Conservation (phyloP, 305 asterid genomes). For the Rubia peregrina region DNA sequence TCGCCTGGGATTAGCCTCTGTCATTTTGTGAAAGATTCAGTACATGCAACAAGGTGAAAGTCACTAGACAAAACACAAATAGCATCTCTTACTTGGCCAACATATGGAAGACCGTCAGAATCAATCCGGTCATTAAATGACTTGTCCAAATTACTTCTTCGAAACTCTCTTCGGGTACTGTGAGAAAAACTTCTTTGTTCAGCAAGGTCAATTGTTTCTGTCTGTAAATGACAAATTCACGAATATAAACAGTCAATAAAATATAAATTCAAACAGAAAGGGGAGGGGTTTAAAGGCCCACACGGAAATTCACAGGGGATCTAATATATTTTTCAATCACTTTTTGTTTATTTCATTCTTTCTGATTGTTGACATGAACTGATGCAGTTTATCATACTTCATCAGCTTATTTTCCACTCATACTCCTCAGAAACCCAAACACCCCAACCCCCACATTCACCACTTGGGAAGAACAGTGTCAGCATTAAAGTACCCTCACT, state of each 20-base stretch:
- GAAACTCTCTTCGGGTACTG: conserved; percentile 46
- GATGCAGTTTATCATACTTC: not conserved
- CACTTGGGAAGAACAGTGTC: not conserved
- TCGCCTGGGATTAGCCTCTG: conserved; percentile 69
- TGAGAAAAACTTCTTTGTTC: conserved; percentile 45
- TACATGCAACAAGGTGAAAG: not conserved
- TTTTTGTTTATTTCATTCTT: not conserved
- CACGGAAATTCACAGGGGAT: not conserved
- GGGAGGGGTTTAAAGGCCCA: too few species aligned
- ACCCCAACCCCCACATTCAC: not conserved
- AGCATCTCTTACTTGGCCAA: conserved; percentile 63
- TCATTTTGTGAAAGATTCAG: conserved; percentile 17
- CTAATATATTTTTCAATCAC: not conserved
- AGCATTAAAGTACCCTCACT: not conserved
- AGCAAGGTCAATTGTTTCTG: conserved; percentile 79
- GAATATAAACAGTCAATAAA: not conserved
- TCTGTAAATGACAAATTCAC: conserved; percentile 40
- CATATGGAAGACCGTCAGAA: conserved; percentile 90
- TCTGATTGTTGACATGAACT: not conserved
- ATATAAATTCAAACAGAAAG: not conserved
- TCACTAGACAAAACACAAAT: not conserved
- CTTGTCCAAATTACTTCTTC: conserved; percentile 62
- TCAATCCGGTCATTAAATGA: conserved; percentile 54
- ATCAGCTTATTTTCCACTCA: not conserved
- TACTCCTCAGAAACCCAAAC: not conserved